A percentile compares a stretch with the other conserved stretches of the same genome.
Conservation (phyloP, 2,329 filamentous ascomycete genomes). For the Blumeria graminis region DNA sequence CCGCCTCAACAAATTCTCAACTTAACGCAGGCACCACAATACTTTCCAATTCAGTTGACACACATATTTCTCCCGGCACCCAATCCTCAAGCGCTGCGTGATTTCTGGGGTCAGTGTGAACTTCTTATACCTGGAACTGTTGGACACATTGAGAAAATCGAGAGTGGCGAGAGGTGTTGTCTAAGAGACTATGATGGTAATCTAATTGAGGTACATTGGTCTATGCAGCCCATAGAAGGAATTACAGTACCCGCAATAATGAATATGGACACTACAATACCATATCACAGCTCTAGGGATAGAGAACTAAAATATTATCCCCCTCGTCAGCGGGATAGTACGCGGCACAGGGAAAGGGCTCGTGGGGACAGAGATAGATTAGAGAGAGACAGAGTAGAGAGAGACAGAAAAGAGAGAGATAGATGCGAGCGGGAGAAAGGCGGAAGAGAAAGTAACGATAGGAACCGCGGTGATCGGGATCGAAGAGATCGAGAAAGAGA, state of each 20-base stretch:
- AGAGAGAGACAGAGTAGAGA: neutral
- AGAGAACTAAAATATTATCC: neutral
- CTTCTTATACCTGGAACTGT: constrained; percentile 17
- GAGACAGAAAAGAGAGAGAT: neutral
- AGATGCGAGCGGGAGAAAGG: neutral
- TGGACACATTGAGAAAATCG: neutral
- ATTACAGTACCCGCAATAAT: too few relatives aligned
- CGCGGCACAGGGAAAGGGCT: neutral
- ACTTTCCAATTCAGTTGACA: constrained; percentile 17
- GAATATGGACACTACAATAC: too few relatives aligned
- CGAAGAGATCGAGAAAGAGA: neutral
- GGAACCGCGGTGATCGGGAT: neutral
- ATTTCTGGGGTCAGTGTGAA: constrained; percentile 30
- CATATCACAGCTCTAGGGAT: neutral
- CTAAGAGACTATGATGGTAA: constrained; percentile 67
- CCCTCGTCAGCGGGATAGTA: neutral
- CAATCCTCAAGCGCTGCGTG: constrained; percentile 37
- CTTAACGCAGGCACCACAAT: constrained; percentile 21
- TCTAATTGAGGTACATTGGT: constrained; percentile 45
- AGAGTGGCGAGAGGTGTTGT: constrained; percentile 17
- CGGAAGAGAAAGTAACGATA: neutral
- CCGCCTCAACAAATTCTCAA: constrained; percentile 11
- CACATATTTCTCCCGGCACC: constrained; percentile 35
- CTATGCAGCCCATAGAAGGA: neutral
- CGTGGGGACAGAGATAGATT: neutral